These are phyloP conservation scores for Diutina scorzettiae DNA, from an alignment of 1,139 yeast species.

Conservation along the genomic window DNA sequence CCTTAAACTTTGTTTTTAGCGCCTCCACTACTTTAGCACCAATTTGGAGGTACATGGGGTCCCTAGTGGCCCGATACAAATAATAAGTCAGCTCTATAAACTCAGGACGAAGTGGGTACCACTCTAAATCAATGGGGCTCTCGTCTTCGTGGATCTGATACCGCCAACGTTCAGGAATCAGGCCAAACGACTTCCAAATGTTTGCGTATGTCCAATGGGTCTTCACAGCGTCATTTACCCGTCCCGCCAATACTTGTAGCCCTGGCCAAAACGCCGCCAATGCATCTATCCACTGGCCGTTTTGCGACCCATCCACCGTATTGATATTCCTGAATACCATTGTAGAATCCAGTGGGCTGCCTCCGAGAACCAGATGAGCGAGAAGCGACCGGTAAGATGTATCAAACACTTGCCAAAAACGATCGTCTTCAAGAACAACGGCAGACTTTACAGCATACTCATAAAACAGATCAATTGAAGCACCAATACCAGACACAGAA, in stretches of 20 bases:
- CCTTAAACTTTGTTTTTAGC: slow-evolving; percentile 38
- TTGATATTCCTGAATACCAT: slow-evolving; percentile 57
- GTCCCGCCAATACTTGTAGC: slow-evolving; percentile 68
- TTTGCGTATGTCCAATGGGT: slow-evolving; percentile 59
- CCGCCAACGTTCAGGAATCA: slow-evolving; percentile 84
- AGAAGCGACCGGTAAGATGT: slow-evolving; percentile 47
- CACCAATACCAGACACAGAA: slow-evolving; percentile 70
- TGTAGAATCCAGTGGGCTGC: slow-evolving; percentile 20
- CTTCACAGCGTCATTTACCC: slow-evolving; percentile 49
- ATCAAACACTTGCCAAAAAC: slow-evolving; percentile 49
- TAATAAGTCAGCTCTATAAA: slow-evolving; percentile 82
- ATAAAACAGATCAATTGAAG: slow-evolving; percentile 86
- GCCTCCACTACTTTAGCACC: slow-evolving; percentile 55
- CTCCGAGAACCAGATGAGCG: slow-evolving; percentile 25
- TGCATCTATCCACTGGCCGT: slow-evolving; percentile 79
- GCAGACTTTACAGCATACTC: slow-evolving; percentile 78
- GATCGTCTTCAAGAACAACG: slow-evolving; percentile 57
- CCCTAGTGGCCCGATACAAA: slow-evolving; percentile 72
- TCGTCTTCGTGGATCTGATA: slow-evolving; percentile 6
- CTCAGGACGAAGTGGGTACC: slow-evolving; percentile 92
- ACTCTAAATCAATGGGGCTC: slow-evolving; percentile 46
- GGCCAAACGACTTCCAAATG: slow-evolving; percentile 70
- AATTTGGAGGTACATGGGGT: slow-evolving; percentile 69
- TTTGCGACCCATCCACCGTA: slow-evolving; percentile 12
- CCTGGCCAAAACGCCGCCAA: slow-evolving; percentile 87